Percentiles rank a stretch among this genome's conserved stretches.
Evolutionary conservation across 164 flowering plant genomes (phyloP).

Genomic region (Umbilicus rupestris): DNA sequence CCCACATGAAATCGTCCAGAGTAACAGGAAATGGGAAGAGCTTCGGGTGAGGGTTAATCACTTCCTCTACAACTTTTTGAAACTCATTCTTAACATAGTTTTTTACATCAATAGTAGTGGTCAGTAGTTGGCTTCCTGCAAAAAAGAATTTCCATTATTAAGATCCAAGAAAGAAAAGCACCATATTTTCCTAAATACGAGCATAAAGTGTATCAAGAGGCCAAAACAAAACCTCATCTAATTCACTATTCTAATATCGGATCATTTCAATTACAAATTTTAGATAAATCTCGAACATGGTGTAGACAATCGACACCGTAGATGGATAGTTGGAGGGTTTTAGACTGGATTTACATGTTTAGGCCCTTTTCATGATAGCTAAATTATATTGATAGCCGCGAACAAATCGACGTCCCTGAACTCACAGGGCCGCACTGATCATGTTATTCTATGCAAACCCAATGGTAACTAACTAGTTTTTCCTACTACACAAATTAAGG

Average conservation of each 20-base stretch:
- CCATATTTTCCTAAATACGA: too few species aligned
- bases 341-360: too few species aligned
- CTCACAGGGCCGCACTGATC: not conserved
- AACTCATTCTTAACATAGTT: conserved; percentile 71
- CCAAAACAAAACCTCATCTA: not conserved
- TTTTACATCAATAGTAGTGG: conserved; percentile 66
- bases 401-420: not conserved
- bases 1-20: conserved; percentile 83
- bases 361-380: not conserved
- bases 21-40: conserved; percentile 66
- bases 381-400: not conserved
- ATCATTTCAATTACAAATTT: too few species aligned
- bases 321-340: too few species aligned
- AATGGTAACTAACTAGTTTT: not conserved
- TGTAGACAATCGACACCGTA: too few species aligned
- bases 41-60: conserved; percentile 47
- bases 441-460: not conserved
- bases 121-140: conserved; percentile 80
- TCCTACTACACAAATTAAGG: not conserved
- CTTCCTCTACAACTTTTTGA: conserved; percentile 49
- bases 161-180: not conserved
- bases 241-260: not conserved
- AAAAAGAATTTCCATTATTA: not conserved
- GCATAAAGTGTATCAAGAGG: too few species aligned
- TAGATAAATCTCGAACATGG: too few species aligned